These are phyloP conservation scores for Penicillium sp. DNA, from an alignment of 2,329 filamentous ascomycete species.

Conservation along the genomic window DNA sequence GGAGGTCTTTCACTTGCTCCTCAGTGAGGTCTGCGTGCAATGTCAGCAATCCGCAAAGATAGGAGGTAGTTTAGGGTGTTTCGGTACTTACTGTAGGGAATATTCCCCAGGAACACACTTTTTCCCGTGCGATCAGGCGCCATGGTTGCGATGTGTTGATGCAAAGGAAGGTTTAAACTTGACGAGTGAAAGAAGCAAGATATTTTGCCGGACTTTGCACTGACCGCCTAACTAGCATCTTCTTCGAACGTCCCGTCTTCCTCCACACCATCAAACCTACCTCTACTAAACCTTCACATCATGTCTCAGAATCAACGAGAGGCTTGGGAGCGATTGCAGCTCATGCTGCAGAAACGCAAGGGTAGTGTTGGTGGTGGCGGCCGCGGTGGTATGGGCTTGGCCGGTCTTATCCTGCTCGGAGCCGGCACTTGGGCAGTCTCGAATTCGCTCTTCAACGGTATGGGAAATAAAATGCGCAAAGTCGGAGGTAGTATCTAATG, in stretches of 20 bases:
- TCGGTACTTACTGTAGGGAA: conserved; percentile 67
- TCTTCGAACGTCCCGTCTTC: conserved; percentile 25
- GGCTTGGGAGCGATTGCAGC: conserved; percentile 65
- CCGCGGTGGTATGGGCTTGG: conserved; percentile 54
- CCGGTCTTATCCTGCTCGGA: conserved; percentile 56
- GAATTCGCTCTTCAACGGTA: conserved; percentile 69
- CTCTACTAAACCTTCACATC: conserved; percentile 27
- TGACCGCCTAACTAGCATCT: conserved; percentile 26
- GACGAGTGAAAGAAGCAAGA: conserved; percentile 11
- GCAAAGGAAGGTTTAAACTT: conserved; percentile 6
- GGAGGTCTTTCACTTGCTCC: conserved; percentile 92
- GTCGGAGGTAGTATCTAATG: neutral
- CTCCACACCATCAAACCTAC: conserved; percentile 20
- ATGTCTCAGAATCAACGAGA: conserved; percentile 61
- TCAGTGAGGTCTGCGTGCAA: conserved; percentile 76
- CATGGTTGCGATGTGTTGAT: conserved; percentile 32
- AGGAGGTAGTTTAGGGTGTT: neutral
- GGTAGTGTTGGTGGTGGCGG: conserved; percentile 57
- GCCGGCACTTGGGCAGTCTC: conserved; percentile 42
- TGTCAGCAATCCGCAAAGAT: conserved; percentile 15
- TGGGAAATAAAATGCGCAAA: conserved; percentile 5
- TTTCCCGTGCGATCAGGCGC: conserved; percentile 46
- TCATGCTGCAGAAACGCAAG: conserved; percentile 56
- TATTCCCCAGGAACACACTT: conserved; percentile 51
- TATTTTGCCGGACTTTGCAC: conserved; percentile 31